Evolutionary conservation across 2,329 filamentous ascomycete species (phyloP).

Genomic region (Diatrype stigma): DNA sequence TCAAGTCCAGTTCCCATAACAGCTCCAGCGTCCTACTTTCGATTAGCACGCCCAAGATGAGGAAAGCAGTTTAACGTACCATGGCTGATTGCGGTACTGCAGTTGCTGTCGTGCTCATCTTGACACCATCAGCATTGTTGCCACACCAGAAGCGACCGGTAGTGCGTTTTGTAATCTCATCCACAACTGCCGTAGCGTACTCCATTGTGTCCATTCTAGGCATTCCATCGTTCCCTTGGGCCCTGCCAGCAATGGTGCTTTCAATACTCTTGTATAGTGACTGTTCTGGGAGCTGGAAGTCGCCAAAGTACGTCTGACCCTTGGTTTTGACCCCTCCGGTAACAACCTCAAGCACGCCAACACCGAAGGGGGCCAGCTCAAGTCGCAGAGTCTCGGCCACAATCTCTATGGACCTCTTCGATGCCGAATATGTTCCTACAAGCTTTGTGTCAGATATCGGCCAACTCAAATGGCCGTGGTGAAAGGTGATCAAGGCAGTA

Average conservation of each 20-base stretch:
- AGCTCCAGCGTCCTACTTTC: conserved; percentile 15
- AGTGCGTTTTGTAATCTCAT: conserved; percentile 13
- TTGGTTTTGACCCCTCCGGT: conserved; percentile 21
- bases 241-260: conserved; percentile 12
- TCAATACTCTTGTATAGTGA: conserved; percentile 22
- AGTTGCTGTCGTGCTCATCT: conserved; percentile 16
- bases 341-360: conserved; percentile 22
- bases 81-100: conserved; percentile 17
- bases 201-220: conserved; percentile 19
- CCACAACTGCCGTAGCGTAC: conserved; percentile 16
- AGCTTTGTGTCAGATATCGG: not conserved
- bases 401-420: conserved; percentile 22
- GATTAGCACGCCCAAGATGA: conserved; percentile 6
- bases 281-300: conserved; percentile 16
- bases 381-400: conserved; percentile 23
- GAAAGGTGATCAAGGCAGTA: not conserved
- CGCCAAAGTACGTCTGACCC: conserved; percentile 23
- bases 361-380: conserved; percentile 23
- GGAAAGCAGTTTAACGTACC: conserved; percentile 6
- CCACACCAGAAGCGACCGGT: conserved; percentile 20
- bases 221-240: conserved; percentile 18
- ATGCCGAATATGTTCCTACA: conserved; percentile 22
- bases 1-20: conserved; percentile 20
- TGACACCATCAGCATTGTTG: conserved; percentile 12
- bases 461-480: not conserved